Evolutionary conservation across 139 green algal genomes (phyloP), one percentile per base, ranked within the genome.

Genomic region (Haematococcus sp.): DNA sequence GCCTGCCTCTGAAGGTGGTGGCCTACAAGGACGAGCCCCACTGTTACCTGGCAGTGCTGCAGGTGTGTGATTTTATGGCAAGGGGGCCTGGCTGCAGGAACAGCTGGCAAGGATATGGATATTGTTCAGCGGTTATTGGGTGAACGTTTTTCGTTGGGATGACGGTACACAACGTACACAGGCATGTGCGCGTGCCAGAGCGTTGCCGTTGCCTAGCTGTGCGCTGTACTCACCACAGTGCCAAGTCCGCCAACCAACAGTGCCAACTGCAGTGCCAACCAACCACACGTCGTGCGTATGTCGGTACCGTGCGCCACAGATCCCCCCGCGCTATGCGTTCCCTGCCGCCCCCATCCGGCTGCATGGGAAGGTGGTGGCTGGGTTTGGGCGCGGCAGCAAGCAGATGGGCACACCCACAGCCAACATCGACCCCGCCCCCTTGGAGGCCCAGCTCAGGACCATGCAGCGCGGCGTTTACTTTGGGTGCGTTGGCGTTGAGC

Each of bases 391-490:
- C 0, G 94, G 94, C 70, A 96, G 90, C 84, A 83, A 81, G 51
- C 76, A 97, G 78, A 88, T 98, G 84, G 94, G 91, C 13, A 80
- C 94, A 16, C 92, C 94, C 16, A 98, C 94, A 3, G 93, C 93
- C 44, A 97, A 97, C 84, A 82, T 97, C 54, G 78, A 88, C 44
- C 85, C 90, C 0, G 65, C 27, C 49, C 68, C 76, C 44, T 73
- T 98, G 30, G 59, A 70, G 31, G 43, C 79, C 15, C 17, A 77
- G 61, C 77, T 98, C 9, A 40, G 70, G 9, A 51, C 23, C 19
- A 61, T 97, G 51, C 76, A 80, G 0, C 59, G 75, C 1, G 94
- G 94, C 5, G 93, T 98, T 2, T 98, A 97, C 84, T 98, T 97
- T 85, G 94, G 94, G 69, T 97, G 80, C 15, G 75, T 30, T 51